phyloP scores from a whole-genome alignment of 176 grass and related monocot species.

The Elymus sibiricus region DNA sequence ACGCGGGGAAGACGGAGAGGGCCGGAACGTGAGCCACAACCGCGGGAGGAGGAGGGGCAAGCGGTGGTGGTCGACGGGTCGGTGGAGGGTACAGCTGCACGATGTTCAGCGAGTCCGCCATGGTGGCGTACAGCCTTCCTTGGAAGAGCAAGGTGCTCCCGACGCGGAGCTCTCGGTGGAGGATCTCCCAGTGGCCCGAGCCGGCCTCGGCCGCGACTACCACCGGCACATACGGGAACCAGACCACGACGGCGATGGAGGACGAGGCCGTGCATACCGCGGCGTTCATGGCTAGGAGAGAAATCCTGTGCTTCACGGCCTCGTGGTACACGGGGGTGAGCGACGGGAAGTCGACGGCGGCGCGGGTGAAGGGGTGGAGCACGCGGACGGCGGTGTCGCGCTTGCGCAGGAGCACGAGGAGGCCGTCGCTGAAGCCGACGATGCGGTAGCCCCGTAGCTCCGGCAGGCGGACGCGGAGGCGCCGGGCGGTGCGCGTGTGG shows the following conservation, averaged over 20 bases:
- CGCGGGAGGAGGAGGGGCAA: neutral
- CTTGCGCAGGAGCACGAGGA: neutral
- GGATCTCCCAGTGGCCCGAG: neutral
- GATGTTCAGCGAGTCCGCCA: neutral
- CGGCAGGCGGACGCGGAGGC: neutral
- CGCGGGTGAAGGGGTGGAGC: slow-evolving; percentile 7
- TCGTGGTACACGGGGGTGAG: neutral
- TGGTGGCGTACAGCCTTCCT: neutral
- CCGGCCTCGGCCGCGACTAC: neutral
- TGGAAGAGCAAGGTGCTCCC: neutral
- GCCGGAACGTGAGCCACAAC: neutral
- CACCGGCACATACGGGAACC: neutral
- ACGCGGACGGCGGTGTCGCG: neutral
- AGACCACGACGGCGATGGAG: slow-evolving; percentile 1
- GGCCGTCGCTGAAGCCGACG: neutral
- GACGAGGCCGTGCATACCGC: neutral
- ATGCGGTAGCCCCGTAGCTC: neutral
- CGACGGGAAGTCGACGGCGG: neutral
- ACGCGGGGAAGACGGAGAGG: neutral
- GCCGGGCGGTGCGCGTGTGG: neutral
- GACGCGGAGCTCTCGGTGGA: neutral
- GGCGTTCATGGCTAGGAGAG: neutral
- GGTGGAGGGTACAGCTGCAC: neutral
- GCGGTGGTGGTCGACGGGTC: neutral
- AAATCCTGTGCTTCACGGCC: neutral